Evolutionary conservation across 2,329 filamentous ascomycete genomes (phyloP).

Genomic region (Calonectria ilicicola): DNA sequence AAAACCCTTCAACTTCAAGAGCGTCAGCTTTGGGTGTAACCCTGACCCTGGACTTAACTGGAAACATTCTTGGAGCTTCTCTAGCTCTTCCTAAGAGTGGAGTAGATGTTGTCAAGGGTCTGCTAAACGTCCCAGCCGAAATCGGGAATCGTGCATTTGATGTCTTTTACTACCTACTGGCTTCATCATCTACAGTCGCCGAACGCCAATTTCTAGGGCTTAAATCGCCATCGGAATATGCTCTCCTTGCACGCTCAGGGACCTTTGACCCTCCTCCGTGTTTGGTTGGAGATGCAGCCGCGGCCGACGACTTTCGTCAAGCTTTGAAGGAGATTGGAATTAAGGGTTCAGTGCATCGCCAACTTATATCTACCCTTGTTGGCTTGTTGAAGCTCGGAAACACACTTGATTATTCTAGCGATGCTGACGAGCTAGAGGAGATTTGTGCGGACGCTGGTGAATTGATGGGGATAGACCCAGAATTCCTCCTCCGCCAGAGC

Average conservation of each 20-base stretch:
- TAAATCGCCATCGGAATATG: slow-evolving; percentile 80
- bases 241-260: slow-evolving; percentile 82
- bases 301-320: slow-evolving; percentile 90
- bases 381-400: slow-evolving; percentile 95
- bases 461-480: slow-evolving; percentile 87
- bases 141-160: slow-evolving; percentile 92
- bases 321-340: slow-evolving; percentile 93
- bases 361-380: slow-evolving; percentile 86
- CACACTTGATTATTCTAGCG: slow-evolving; percentile 84
- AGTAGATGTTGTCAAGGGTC: slow-evolving; percentile 83
- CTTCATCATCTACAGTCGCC: slow-evolving; percentile 85
- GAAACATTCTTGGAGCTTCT: slow-evolving; percentile 80
- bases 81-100: slow-evolving; percentile 87
- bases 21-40: slow-evolving; percentile 85
- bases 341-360: slow-evolving; percentile 84
- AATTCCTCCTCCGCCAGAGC: slow-evolving; percentile 80
- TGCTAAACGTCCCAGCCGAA: slow-evolving; percentile 83
- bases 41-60: slow-evolving; percentile 83
- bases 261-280: slow-evolving; percentile 90
- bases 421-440: slow-evolving; percentile 85
- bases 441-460: slow-evolving; percentile 91
- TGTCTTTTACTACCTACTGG: slow-evolving; percentile 96
- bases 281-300: slow-evolving; percentile 90
- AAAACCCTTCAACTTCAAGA: slow-evolving; percentile 85
- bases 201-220: slow-evolving; percentile 91